phyloP scores from a whole-genome alignment of 2,329 filamentous ascomycete species.

The Microdochium paspali region DNA sequence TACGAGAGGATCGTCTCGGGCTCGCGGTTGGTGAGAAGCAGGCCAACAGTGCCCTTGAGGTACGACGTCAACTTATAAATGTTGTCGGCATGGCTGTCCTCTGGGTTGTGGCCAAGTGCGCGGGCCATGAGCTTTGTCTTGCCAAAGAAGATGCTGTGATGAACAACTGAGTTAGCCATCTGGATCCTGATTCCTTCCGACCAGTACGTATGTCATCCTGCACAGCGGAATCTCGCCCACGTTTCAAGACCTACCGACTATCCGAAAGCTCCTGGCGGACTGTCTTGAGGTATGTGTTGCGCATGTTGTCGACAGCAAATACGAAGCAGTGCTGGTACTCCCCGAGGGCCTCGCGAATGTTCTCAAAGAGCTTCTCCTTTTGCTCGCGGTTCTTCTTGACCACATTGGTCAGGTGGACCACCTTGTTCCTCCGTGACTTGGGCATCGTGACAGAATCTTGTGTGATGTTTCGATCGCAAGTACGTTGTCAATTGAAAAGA shows the following conservation, averaged over 20 bases:
- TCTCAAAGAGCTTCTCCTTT: constrained; percentile 79
- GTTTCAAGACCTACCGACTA: constrained; percentile 53
- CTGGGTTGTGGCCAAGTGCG: constrained; percentile 70
- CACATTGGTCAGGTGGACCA: constrained; percentile 85
- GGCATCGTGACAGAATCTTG: constrained; percentile 79
- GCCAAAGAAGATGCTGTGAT: constrained; percentile 81
- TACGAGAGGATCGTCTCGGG: constrained; percentile 59
- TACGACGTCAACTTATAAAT: constrained; percentile 60
- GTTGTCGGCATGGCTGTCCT: constrained; percentile 73
- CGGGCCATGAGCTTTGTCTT: constrained; percentile 99
- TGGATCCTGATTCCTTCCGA: too few relatives aligned
- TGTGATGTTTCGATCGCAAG: too few relatives aligned
- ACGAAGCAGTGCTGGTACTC: constrained; percentile 88
- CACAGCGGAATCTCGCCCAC: not conserved
- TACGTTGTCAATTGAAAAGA: too few relatives aligned
- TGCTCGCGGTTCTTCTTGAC: constrained; percentile 90
- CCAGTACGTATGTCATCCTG: not conserved
- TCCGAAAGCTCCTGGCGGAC: constrained; percentile 78
- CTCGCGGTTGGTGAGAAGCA: constrained; percentile 79
- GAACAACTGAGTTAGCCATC: too few relatives aligned
- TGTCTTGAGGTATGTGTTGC: constrained; percentile 91
- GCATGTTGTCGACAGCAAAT: constrained; percentile 93
- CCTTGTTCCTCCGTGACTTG: constrained; percentile 86
- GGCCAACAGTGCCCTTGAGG: constrained; percentile 74
- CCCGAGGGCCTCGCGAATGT: constrained; percentile 76